phyloP scores from a whole-genome alignment of 2,329 filamentous ascomycete genomes.

The Hymenoscyphus repandus region DNA sequence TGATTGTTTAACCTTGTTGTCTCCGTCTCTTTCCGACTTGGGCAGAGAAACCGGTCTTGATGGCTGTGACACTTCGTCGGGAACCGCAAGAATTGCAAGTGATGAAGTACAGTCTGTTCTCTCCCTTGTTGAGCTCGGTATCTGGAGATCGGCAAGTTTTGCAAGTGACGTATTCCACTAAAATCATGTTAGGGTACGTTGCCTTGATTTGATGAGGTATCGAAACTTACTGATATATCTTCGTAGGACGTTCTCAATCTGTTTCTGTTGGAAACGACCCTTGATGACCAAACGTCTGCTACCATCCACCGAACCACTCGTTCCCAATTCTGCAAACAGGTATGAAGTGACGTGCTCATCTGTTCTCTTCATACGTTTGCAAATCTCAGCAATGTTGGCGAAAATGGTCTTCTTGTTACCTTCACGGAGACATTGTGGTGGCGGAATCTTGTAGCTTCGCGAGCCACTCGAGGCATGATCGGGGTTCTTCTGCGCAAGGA shows the following conservation, averaged over 20 bases:
- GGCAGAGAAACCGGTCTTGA: slow-evolving; percentile 99
- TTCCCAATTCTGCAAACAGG: slow-evolving; percentile 96
- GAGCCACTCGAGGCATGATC: slow-evolving; percentile 84
- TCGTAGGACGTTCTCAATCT: slow-evolving; percentile 94
- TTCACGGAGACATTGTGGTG: slow-evolving; percentile 97
- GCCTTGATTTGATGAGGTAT: slow-evolving; percentile 27
- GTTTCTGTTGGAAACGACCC: slow-evolving; percentile 99
- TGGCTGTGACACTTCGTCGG: slow-evolving; percentile 85
- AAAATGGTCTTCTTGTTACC: slow-evolving; percentile 99
- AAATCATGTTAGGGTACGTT: slow-evolving; percentile 19
- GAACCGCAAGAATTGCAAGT: slow-evolving; percentile 87
- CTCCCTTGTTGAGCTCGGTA: slow-evolving; percentile 95
- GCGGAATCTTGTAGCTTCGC: slow-evolving; percentile 98
- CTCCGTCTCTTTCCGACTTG: slow-evolving; percentile 98
- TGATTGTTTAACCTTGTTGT: slow-evolving; percentile 65
- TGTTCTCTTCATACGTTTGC: slow-evolving; percentile 98
- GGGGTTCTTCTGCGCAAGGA: slow-evolving; percentile 92
- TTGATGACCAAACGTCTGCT: slow-evolving; percentile 93
- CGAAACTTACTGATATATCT: slow-evolving; percentile 78
- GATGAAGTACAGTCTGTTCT: slow-evolving; percentile 98
- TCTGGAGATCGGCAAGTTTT: slow-evolving; percentile 95
- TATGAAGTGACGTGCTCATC: slow-evolving; percentile 98
- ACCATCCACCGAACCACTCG: slow-evolving; percentile 90
- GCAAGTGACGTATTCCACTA: slow-evolving; percentile 93
- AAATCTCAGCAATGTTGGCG: slow-evolving; percentile 97